Base-by-base conservation (phyloP, 768 basidiomycete genomes). In the Auricularia sp. region DNA sequence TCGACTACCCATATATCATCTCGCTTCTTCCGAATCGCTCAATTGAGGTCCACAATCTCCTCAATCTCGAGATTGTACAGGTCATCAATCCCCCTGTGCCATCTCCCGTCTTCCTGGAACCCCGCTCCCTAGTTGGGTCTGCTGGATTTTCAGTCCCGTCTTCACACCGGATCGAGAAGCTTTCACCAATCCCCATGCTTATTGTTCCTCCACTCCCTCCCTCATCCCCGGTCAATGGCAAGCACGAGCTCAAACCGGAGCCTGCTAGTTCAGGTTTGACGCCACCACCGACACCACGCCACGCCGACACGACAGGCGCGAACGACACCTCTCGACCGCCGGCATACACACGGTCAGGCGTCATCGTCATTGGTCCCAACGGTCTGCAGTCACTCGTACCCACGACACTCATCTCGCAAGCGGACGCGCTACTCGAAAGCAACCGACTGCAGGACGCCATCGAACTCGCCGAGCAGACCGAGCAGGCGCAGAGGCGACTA, bases 1-100 rank as follows among this genome's bases (percentile, higher is more conserved):
- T 94, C 62, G 94, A 97, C 72, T 85, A 87, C 68, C 94, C 92
- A 3, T 88, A 90, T 67, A 77, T 94, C 62, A 85, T 86, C 13
- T 83, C 93, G 0, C 81, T 97, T 3, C 80, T 97, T 3, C 85
- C 87, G 2, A 86, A 95, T 72, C 80, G 85, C 62, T 88, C 85
- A 1, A 83, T 98, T 63, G 86, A 90, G 71, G 82, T 96, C 3
- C 94, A 97, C 73, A 87, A 81, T 66, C 76, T 96, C 64, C 85
- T 91, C 73, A 84, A 87, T 1, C 90, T 91, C 69, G 70, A 76
- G 29, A 84, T 88, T 51, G 80, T 84, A 1, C 94, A 95, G 73
- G 83, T 87, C 35, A 76, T 96, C 16, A 73, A 82, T 6, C 79
- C 85, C 0, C 81, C 81, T 3, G 64, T 68, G 4, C 75, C 71